Evolutionary conservation across 1,284 basidiomycete genomes (phyloP).

Genomic region (Ganoderma leucocontextum): DNA sequence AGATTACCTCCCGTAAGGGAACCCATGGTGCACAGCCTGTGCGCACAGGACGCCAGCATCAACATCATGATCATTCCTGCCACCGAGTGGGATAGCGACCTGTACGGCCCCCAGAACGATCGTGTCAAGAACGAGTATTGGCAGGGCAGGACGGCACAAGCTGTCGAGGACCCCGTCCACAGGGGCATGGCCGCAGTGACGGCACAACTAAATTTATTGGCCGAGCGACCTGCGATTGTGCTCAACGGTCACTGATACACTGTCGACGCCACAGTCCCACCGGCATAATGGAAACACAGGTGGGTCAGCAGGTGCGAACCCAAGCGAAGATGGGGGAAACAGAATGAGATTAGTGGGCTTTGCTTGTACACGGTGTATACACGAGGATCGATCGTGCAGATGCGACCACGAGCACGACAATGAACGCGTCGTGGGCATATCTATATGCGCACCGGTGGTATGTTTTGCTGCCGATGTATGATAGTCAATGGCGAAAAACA

Average conservation of each 20-base stretch:
- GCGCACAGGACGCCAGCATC: not conserved
- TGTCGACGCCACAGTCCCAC: slow-evolving; percentile 1
- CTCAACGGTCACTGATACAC: not conserved
- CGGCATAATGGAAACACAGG: not conserved
- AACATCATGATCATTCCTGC: not conserved
- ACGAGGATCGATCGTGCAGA: slow-evolving; percentile 33
- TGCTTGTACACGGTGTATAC: slow-evolving; percentile 14
- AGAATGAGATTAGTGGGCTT: slow-evolving; percentile 23
- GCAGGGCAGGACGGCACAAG: not conserved
- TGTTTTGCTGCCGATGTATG: not conserved
- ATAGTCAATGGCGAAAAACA: not conserved
- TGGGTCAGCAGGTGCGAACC: slow-evolving; percentile 13
- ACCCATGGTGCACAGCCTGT: not conserved
- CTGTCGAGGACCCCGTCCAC: slow-evolving; percentile 8
- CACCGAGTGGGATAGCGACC: not conserved
- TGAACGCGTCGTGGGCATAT: not conserved
- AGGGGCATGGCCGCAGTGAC: not conserved
- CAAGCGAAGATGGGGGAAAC: not conserved
- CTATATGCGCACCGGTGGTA: not conserved
- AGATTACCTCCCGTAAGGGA: not conserved
- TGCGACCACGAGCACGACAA: slow-evolving; percentile 1
- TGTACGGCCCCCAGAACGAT: not conserved
- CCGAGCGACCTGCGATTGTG: not conserved
- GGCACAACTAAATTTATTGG: not conserved
- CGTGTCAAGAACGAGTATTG: not conserved